Evolutionary conservation across 1,139 yeast genomes (phyloP).

Genomic region (Diutina rugosa): DNA sequence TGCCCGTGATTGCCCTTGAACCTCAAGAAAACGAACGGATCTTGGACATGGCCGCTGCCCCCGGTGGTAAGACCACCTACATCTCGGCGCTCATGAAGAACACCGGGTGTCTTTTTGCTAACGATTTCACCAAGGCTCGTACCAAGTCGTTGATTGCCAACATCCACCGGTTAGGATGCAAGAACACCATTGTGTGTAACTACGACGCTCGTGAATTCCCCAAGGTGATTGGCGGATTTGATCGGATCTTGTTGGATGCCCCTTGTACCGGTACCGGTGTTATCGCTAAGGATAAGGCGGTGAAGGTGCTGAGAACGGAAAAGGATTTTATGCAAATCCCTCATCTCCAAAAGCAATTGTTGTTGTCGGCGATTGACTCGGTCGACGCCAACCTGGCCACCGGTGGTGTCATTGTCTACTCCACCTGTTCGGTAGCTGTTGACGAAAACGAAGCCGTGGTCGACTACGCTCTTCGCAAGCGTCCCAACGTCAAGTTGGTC

Average conservation of each 20-base stretch:
- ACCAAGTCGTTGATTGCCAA: constrained; percentile 94
- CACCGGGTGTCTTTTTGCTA: constrained; percentile 95
- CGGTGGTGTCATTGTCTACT: constrained; percentile 92
- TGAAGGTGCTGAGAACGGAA: constrained; percentile 86
- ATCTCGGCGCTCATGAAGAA: constrained; percentile 95
- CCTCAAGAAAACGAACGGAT: constrained; percentile 95
- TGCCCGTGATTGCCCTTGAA: constrained; percentile 94
- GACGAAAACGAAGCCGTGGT: constrained; percentile 98
- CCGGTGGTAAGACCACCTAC: constrained; percentile 98
- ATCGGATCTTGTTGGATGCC: constrained; percentile 88
- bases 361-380: constrained; percentile 92
- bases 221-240: constrained; percentile 95
- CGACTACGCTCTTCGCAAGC: constrained; percentile 91
- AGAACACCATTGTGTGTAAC: constrained; percentile 91
- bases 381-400: constrained; percentile 85
- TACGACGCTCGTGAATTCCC: constrained; percentile 99
- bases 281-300: constrained; percentile 93
- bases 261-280: constrained; percentile 99
- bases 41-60: constrained; percentile 99
- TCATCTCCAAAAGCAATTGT: constrained; percentile 86
- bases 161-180: constrained; percentile 93
- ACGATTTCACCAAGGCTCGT: constrained; percentile 92
- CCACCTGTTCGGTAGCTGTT: constrained; percentile 96
- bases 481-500: constrained; percentile 92
- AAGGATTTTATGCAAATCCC: constrained; percentile 96